phyloP scores from a whole-genome alignment of 2,329 filamentous ascomycete genomes.

The Pseudogymnoascus sp. region DNA sequence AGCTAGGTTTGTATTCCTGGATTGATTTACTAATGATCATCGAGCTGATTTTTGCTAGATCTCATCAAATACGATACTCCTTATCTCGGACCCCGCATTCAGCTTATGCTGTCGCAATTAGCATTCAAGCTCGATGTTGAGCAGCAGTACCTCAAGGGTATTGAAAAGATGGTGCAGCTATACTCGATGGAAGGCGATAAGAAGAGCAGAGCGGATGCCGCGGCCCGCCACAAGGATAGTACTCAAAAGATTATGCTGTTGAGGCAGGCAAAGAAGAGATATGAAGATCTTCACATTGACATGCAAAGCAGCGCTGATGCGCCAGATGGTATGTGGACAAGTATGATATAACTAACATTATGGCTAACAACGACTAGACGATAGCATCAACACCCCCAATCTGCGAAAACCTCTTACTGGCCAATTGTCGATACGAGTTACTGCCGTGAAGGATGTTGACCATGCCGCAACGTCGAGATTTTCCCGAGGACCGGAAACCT shows the following conservation, averaged over 20 bases:
- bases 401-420: slow-evolving; percentile 93
- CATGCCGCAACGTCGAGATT: slow-evolving; percentile 80
- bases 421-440: slow-evolving; percentile 76
- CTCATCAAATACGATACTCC: slow-evolving; percentile 97
- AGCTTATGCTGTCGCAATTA: slow-evolving; percentile 97
- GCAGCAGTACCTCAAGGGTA: slow-evolving; percentile 96
- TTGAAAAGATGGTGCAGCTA: slow-evolving; percentile 98
- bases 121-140: slow-evolving; percentile 99
- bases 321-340: slow-evolving; percentile 62
- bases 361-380: slow-evolving; percentile 53
- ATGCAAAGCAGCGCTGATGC: slow-evolving; percentile 69
- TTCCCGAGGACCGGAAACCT: slow-evolving; percentile 85
- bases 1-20: slow-evolving; percentile 62
- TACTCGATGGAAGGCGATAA: slow-evolving; percentile 97
- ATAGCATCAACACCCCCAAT: slow-evolving; percentile 92
- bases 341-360: neutral
- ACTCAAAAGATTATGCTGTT: slow-evolving; percentile 96
- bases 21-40: slow-evolving; percentile 13
- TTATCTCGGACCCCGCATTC: slow-evolving; percentile 91
- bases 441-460: slow-evolving; percentile 88
- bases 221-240: slow-evolving; percentile 83
- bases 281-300: slow-evolving; percentile 94
- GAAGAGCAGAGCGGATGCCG: slow-evolving; percentile 90
- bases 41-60: slow-evolving; percentile 48
- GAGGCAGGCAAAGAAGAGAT: slow-evolving; percentile 92